These are phyloP conservation scores for Acanthamoeba sp. DNA, from an alignment of 208 protist genomes.

Conservation along the genomic window DNA sequence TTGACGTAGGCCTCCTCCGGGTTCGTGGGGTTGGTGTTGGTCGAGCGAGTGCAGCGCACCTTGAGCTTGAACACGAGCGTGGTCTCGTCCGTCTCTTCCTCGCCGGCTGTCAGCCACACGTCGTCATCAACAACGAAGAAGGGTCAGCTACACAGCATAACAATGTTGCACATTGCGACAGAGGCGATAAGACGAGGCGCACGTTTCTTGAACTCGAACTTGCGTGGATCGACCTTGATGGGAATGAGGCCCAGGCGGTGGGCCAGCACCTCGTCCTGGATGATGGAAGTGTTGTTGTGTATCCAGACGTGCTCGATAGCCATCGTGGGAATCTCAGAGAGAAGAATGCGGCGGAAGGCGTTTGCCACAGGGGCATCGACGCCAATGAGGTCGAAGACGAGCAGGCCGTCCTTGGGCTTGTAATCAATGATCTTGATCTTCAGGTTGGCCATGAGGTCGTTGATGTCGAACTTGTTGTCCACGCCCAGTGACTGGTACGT, in stretches of 20 bases:
- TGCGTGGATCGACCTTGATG: slow-evolving; percentile 95
- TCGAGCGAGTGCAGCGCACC: slow-evolving; percentile 82
- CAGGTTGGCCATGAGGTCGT: background rate
- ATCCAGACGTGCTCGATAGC: slow-evolving; percentile 98
- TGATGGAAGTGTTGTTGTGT: slow-evolving; percentile 97
- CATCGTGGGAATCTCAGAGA: slow-evolving; percentile 97
- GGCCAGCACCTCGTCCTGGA: slow-evolving; percentile 97
- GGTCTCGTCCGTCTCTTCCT: slow-evolving; percentile 89
- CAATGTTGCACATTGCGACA: background rate
- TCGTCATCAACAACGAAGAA: no score
- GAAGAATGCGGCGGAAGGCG: slow-evolving; percentile 96
- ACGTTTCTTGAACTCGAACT: slow-evolving; percentile 81
- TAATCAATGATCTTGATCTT: slow-evolving; percentile 27
- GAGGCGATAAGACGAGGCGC: background rate
- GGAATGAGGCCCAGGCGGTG: slow-evolving; percentile 98
- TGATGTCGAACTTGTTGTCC: slow-evolving; percentile 36
- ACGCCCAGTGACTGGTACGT: background rate
- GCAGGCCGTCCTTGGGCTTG: slow-evolving; percentile 30
- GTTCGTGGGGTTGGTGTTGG: slow-evolving; percentile 6
- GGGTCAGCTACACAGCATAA: no score
- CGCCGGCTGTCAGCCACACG: no score
- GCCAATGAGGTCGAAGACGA: slow-evolving; percentile 92
- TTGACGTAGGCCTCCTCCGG: slow-evolving; percentile 75
- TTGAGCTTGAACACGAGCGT: slow-evolving; percentile 89
- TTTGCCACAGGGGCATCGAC: slow-evolving; percentile 96